Evolutionary conservation across 1,139 yeast genomes (phyloP).

Genomic region (Sugiyamaella sp.): DNA sequence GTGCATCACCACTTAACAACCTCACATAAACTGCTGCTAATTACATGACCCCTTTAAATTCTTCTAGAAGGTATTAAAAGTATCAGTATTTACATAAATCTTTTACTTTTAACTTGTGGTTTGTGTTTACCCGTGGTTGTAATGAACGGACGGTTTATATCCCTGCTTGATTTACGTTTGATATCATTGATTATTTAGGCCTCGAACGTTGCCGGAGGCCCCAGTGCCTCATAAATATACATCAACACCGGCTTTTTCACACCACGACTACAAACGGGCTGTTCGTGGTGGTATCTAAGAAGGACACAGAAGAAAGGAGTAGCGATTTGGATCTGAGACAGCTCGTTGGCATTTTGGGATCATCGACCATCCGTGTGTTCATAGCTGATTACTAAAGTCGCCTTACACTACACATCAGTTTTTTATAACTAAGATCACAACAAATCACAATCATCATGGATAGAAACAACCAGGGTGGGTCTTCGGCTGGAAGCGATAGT

Average conservation of each 20-base stretch:
- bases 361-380: too few relatives aligned
- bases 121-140: background rate
- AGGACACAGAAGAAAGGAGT: too few relatives aligned
- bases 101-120: background rate
- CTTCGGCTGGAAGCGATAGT: background rate
- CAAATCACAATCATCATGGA: slow-evolving; percentile 1
- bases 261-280: too few relatives aligned
- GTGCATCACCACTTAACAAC: background rate
- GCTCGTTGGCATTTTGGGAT: too few relatives aligned
- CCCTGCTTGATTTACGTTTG: too few relatives aligned
- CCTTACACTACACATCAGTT: background rate
- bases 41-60: background rate
- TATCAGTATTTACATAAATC: background rate
- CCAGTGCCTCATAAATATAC: too few relatives aligned
- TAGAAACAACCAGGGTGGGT: slow-evolving; percentile 5
- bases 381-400: background rate
- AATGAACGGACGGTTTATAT: background rate
- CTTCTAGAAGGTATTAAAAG: background rate
- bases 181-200: too few relatives aligned
- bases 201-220: too few relatives aligned
- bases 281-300: too few relatives aligned
- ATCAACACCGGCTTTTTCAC: too few relatives aligned
- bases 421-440: background rate
- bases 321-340: too few relatives aligned
- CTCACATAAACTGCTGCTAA: slow-evolving; percentile 1